Conservation (phyloP, 2,329 filamentous ascomycete genomes). For the Colletotrichum eremochloae region DNA sequence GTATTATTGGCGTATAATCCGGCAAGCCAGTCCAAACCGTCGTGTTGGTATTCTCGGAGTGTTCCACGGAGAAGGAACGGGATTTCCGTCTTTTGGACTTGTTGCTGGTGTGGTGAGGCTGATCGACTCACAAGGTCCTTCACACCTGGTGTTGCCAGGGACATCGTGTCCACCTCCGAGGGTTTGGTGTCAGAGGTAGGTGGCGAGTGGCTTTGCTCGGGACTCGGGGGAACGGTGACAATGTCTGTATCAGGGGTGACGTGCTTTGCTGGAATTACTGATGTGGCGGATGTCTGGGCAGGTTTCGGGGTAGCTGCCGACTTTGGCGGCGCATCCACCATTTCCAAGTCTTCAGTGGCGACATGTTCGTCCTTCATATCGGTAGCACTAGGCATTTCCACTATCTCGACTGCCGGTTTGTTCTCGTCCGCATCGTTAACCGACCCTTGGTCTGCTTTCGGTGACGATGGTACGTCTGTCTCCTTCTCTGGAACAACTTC, state of each 20-base stretch:
- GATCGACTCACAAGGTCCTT: constrained; percentile 50
- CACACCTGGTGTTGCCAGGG: constrained; percentile 36
- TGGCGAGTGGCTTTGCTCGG: constrained; percentile 62
- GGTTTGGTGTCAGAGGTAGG: constrained; percentile 65
- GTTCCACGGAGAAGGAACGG: constrained; percentile 89
- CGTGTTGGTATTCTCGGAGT: constrained; percentile 94
- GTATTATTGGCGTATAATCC: constrained; percentile 92
- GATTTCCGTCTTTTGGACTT: constrained; percentile 74
- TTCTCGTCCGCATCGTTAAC: background rate
- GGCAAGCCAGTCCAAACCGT: constrained; percentile 96
- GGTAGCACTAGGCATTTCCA: background rate
- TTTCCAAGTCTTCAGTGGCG: constrained; percentile 49
- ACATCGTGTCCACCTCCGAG: constrained; percentile 61
- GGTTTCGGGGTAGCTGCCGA: constrained; percentile 43
- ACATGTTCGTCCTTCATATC: constrained; percentile 30
- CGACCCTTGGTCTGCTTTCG: background rate
- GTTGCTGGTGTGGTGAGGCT: constrained; percentile 48
- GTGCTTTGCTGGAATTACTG: constrained; percentile 46
- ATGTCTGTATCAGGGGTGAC: constrained; percentile 59
- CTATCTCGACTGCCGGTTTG: background rate
- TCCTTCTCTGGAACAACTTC: background rate
- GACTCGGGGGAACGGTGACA: constrained; percentile 58
- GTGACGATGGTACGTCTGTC: background rate
- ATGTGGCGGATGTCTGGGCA: constrained; percentile 44
- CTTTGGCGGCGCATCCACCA: constrained; percentile 48